Evolutionary conservation across 257 asterid genomes (phyloP).

Genomic region (Marsdenia floribunda): DNA sequence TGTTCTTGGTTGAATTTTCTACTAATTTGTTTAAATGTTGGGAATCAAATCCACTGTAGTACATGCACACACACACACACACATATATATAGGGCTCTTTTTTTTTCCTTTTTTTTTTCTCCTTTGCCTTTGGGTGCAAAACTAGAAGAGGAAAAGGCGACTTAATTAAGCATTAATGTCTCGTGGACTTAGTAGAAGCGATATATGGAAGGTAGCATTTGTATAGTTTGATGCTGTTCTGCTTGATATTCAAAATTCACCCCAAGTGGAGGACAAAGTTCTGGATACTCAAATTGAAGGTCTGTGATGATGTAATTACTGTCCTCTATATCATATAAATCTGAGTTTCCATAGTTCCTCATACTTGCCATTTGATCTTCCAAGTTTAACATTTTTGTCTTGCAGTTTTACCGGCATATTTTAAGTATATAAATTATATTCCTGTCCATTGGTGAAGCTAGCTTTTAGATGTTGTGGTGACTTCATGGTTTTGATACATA

Average conservation of each 20-base stretch:
- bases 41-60: slow-evolving; percentile 25
- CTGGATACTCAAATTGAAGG: slow-evolving; percentile 18
- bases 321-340: neutral
- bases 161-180: too few relatives aligned
- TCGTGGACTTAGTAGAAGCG: too few relatives aligned
- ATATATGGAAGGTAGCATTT: neutral
- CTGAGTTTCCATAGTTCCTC: neutral
- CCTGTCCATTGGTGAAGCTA: neutral
- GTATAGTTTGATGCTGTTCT: slow-evolving; percentile 54
- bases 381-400: neutral
- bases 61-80: slow-evolving; percentile 31
- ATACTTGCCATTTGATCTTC: neutral
- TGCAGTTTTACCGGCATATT: neutral
- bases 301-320: neutral
- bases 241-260: slow-evolving; percentile 36
- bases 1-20: neutral
- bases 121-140: neutral
- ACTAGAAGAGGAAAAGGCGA: slow-evolving; percentile 8
- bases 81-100: slow-evolving; percentile 2
- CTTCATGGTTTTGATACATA: too few relatives aligned
- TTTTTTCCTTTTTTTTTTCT: neutral
- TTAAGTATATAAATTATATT: too few relatives aligned
- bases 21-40: slow-evolving; percentile 1
- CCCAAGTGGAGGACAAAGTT: slow-evolving; percentile 29
- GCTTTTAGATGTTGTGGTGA: too few relatives aligned